These are phyloP conservation scores for Kwoniella shandongensis DNA, from an alignment of 768 basidiomycete species.

Conservation along the genomic window DNA sequence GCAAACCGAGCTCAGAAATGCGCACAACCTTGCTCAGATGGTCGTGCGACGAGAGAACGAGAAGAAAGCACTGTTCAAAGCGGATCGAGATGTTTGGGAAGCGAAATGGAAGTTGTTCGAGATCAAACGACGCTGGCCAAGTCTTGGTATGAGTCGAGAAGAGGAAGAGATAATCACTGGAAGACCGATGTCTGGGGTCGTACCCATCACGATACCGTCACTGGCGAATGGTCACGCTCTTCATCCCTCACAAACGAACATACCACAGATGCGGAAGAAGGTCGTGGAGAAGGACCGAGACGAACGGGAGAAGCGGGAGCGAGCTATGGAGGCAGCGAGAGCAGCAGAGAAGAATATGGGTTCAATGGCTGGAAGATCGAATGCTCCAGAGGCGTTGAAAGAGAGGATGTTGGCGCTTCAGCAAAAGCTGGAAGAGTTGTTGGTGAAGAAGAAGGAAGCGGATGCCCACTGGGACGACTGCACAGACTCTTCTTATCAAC, in stretches of 20 bases:
- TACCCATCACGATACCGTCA: slow-evolving; percentile 46
- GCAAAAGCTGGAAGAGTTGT: slow-evolving; percentile 64
- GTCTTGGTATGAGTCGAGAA: slow-evolving; percentile 51
- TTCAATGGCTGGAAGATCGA: slow-evolving; percentile 44
- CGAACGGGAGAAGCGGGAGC: slow-evolving; percentile 47
- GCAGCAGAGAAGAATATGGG: slow-evolving; percentile 22
- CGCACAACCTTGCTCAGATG: slow-evolving; percentile 69
- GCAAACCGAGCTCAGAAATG: slow-evolving; percentile 69
- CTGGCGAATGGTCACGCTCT: slow-evolving; percentile 55
- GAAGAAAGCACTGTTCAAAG: slow-evolving; percentile 67
- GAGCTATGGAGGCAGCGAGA: slow-evolving; percentile 25
- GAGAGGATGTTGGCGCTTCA: slow-evolving; percentile 66
- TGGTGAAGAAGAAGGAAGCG: slow-evolving; percentile 66
- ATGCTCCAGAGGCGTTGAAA: slow-evolving; percentile 54
- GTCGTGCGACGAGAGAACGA: slow-evolving; percentile 70
- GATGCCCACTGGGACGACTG: slow-evolving; percentile 85
- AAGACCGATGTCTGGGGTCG: slow-evolving; percentile 20
- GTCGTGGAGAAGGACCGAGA: slow-evolving; percentile 36
- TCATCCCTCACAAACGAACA: slow-evolving; percentile 18
- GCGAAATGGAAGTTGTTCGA: slow-evolving; percentile 71
- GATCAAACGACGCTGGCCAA: slow-evolving; percentile 67
- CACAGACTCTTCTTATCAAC: slow-evolving; percentile 74
- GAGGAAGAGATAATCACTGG: slow-evolving; percentile 54
- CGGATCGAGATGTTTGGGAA: slow-evolving; percentile 72
- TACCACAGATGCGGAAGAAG: slow-evolving; percentile 32